Evolutionary conservation across 352 stramenopile species (phyloP).

Genomic region (Globisporangium nunn): DNA sequence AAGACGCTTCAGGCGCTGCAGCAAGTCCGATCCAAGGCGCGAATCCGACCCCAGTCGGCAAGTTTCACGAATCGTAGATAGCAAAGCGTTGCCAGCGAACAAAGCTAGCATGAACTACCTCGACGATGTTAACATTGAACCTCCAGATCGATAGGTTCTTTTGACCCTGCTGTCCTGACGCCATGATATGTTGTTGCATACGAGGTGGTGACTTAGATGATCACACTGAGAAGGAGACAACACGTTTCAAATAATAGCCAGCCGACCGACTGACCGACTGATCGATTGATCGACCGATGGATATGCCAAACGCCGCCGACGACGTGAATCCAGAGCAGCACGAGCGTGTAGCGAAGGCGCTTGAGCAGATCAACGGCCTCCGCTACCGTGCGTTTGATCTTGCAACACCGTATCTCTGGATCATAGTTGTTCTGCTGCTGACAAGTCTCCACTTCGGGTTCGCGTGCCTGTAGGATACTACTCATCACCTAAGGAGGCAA

Average conservation of each 20-base stretch:
- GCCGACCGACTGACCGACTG: not conserved
- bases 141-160: too few species aligned
- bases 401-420: too few species aligned
- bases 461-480: slow-evolving; percentile 34
- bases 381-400: slow-evolving; percentile 40
- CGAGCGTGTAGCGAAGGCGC: slow-evolving; percentile 47
- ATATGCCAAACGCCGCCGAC: not conserved
- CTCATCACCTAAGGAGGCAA: slow-evolving; percentile 23
- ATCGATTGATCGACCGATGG: too few species aligned
- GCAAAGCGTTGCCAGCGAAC: not conserved
- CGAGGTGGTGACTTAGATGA: too few species aligned
- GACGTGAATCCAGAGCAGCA: slow-evolving; percentile 34
- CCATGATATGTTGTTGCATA: too few species aligned
- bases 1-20: slow-evolving; percentile 38
- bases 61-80: not conserved
- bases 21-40: slow-evolving; percentile 28
- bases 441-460: not conserved
- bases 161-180: too few species aligned
- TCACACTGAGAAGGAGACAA: too few species aligned
- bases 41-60: slow-evolving; percentile 42
- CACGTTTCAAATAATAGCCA: not conserved
- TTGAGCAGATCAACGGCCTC: slow-evolving; percentile 66
- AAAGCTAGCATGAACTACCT: too few species aligned
- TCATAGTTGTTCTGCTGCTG: not conserved
- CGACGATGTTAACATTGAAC: too few species aligned